Conservation (phyloP, 495 filamentous ascomycete species). For the Astrothelium subdiscretum region DNA sequence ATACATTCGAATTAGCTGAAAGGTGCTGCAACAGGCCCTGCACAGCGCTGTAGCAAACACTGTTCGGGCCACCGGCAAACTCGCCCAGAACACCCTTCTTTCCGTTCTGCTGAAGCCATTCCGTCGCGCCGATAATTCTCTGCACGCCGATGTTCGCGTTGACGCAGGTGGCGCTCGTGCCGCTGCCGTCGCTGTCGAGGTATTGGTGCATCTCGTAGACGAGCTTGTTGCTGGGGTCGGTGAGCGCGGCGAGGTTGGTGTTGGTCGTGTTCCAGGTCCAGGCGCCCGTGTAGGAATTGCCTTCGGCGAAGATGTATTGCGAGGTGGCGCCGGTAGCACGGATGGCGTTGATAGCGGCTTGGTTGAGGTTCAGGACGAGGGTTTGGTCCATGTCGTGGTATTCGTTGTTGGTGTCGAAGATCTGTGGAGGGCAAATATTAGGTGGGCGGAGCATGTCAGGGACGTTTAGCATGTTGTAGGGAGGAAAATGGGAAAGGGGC, state of each 20-base stretch:
- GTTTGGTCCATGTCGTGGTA: constrained; percentile 61
- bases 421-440: constrained; percentile 8
- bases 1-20: constrained; percentile 52
- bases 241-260: constrained; percentile 42
- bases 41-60: constrained; percentile 50
- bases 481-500: too few species aligned
- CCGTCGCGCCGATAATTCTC: constrained; percentile 51
- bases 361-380: constrained; percentile 59
- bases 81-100: constrained; percentile 62
- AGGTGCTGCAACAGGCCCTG: constrained; percentile 52
- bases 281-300: constrained; percentile 55
- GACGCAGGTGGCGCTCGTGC: constrained; percentile 48
- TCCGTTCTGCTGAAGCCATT: constrained; percentile 57
- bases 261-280: constrained; percentile 44
- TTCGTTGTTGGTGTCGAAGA: constrained; percentile 66
- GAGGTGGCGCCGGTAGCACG: constrained; percentile 53
- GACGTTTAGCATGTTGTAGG: too few species aligned
- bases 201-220: constrained; percentile 51
- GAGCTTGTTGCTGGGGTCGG: constrained; percentile 49
- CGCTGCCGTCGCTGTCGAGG: constrained; percentile 50
- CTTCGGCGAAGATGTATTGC: constrained; percentile 64
- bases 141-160: constrained; percentile 51
- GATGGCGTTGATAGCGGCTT: constrained; percentile 62
- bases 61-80: constrained; percentile 58
- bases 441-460: background rate